Base-by-base conservation (phyloP, 2,329 filamentous ascomycete species). In the Huntiella bhutanensis region DNA sequence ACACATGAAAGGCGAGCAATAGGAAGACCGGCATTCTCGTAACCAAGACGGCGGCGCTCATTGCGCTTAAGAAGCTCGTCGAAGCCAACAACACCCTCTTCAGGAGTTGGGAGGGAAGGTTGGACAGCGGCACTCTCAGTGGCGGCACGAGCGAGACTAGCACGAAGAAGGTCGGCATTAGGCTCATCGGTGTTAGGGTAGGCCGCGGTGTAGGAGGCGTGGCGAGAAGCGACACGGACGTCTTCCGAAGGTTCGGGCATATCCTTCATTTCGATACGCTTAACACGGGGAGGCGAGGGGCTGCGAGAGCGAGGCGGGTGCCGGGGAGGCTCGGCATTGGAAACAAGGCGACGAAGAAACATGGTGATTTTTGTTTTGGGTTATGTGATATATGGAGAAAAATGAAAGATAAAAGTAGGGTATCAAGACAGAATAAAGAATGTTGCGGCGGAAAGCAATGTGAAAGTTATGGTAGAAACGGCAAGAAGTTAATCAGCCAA, bases 231-330 rank as follows among this genome's bases (percentile, higher is more conserved):
- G 7, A 33, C 42, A 38, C 43, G 43, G 16, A 37, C 33, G 22
- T 41, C 46, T 32, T 35, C 46, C 4, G 47, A 49, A 6, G 47
- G n/a, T n/a, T 49, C 47, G 4, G 47, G 47, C 39, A 49, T 45
- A 35, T 49, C 43, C 35, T 45, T 41, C 47, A 49, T 49, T 22
- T 49, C 47, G 22, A 49, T 49, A 7, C 47, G 47, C 35, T 49
- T 49, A 13, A 49, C 47, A 8, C 47, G 47, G 16, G 43, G 42
- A 19, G 47, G 47, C 17, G 47, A 49, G 6, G 47, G 47, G 4
- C 43, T 41, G 15, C 47, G 47, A 33, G 47, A 49, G 33, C 47
- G 47, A 10, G 47, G 47, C 16, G 47, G 47, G 19, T 49, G 47
- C 12, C 40, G 47, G 17, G 47, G 22, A n/a, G 39, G 47, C 43